These are phyloP conservation scores for Cutaneotrichosporon cavernicola DNA, from an alignment of 1,284 basidiomycete genomes.

Conservation along the genomic window DNA sequence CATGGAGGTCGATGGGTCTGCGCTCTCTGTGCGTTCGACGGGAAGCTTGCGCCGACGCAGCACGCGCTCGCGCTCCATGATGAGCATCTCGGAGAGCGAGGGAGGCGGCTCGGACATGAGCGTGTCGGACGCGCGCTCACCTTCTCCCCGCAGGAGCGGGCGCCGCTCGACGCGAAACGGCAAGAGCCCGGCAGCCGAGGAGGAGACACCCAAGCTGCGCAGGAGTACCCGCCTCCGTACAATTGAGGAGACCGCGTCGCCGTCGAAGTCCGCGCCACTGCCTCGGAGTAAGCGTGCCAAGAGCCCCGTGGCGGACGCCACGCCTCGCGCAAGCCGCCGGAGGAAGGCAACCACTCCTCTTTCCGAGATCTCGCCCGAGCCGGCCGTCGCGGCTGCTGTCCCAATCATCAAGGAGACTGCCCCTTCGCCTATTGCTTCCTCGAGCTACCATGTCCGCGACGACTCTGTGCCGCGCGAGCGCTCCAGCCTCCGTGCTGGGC, in stretches of 20 bases:
- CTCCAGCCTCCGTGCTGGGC: conserved; percentile 43
- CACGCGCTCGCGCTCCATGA: conserved; percentile 14
- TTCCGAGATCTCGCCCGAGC: conserved; percentile 29
- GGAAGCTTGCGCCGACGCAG: conserved; percentile 11
- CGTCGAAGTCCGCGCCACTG: neutral
- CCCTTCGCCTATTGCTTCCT: conserved; percentile 37
- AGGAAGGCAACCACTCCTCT: conserved; percentile 16
- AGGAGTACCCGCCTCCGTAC: conserved; percentile 18
- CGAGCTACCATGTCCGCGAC: conserved; percentile 37
- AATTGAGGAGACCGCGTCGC: conserved; percentile 11
- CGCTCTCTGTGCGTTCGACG: neutral
- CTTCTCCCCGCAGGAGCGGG: conserved; percentile 12
- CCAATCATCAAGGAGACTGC: conserved; percentile 46
- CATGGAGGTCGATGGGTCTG: conserved; percentile 20
- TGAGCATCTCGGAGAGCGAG: conserved; percentile 11
- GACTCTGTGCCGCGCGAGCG: conserved; percentile 33
- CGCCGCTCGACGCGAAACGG: conserved; percentile 7
- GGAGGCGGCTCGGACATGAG: conserved; percentile 17
- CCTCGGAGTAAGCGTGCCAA: conserved; percentile 1
- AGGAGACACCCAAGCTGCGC: conserved; percentile 32
- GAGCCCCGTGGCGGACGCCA: neutral
- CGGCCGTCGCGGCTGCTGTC: conserved; percentile 23
- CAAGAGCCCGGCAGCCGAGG: conserved; percentile 14
- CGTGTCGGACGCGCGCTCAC: conserved; percentile 15
- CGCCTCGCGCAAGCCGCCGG: conserved; percentile 8